These are phyloP conservation scores for Candida xiaguanensis DNA, from an alignment of 805 yeast genomes.

Conservation along the genomic window DNA sequence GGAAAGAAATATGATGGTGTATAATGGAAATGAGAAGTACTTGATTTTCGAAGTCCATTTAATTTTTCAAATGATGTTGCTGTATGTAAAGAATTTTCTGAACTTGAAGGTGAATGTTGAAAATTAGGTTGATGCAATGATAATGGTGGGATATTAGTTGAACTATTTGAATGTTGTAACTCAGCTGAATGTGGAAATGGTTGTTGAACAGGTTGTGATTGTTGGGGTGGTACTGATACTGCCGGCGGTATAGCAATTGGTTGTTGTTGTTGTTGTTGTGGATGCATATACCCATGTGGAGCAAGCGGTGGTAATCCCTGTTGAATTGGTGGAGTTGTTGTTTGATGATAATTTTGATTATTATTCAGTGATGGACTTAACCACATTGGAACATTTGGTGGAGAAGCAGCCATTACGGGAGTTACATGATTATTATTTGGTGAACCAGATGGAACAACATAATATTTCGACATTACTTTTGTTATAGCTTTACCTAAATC, in stretches of 20 bases:
- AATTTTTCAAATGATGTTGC: neutral
- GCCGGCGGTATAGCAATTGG: too few relatives aligned
- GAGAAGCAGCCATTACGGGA: neutral
- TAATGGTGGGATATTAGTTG: neutral
- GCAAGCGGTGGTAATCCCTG: too few relatives aligned
- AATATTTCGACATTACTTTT: slow-evolving; percentile 58
- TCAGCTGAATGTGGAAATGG: neutral
- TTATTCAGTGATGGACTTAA: neutral
- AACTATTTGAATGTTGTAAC: slow-evolving; percentile 1
- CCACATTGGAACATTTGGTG: neutral
- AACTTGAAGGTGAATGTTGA: neutral
- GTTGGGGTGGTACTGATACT: too few relatives aligned
- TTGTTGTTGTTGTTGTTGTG: too few relatives aligned
- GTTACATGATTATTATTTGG: neutral
- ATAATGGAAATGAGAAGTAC: neutral
- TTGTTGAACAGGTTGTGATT: neutral
- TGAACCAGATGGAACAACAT: slow-evolving; percentile 13
- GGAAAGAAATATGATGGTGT: slow-evolving; percentile 6
- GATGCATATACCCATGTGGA: too few relatives aligned
- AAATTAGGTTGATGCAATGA: neutral
- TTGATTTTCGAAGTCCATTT: neutral
- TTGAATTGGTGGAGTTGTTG: too few relatives aligned
- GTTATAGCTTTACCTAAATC: slow-evolving; percentile 49
- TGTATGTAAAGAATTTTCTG: slow-evolving; percentile 1
- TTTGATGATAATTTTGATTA: neutral